Evolutionary conservation across 768 basidiomycete species (phyloP).

Genomic region (Grammothele lineata): DNA sequence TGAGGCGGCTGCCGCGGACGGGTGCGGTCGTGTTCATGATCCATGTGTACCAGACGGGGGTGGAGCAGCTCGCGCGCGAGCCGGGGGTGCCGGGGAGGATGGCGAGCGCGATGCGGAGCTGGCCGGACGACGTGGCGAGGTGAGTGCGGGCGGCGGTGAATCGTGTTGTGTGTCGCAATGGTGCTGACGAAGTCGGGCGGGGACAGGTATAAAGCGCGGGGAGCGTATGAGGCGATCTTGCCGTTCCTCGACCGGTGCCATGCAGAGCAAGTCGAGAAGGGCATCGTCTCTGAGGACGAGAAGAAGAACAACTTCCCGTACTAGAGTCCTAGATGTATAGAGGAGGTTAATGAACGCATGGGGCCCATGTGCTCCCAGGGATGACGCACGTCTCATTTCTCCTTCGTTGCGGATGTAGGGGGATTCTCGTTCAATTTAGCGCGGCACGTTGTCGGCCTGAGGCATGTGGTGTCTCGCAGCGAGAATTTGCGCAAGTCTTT

Average conservation of each 20-base stretch:
- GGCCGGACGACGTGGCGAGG: constrained; percentile 57
- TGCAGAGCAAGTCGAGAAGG: constrained; percentile 26
- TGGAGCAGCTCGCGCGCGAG: constrained; percentile 50
- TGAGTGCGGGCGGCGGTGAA: constrained; percentile 39
- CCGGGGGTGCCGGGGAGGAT: constrained; percentile 56
- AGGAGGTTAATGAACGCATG: too few species aligned
- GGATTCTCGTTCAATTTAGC: too few species aligned
- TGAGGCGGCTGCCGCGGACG: constrained; percentile 57
- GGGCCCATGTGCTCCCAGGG: too few species aligned
- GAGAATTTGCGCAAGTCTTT: too few species aligned
- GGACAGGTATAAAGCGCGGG: constrained; percentile 32
- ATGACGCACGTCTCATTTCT: too few species aligned
- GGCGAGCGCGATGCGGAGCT: constrained; percentile 59
- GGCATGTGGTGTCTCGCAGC: too few species aligned
- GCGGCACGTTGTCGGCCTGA: too few species aligned
- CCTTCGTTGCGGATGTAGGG: too few species aligned
- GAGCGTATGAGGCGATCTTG: constrained; percentile 29
- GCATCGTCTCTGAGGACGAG: constrained; percentile 16
- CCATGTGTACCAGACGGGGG: constrained; percentile 56
- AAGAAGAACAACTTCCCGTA: constrained; percentile 3
- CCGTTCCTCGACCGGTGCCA: constrained; percentile 35
- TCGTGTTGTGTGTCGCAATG: background rate
- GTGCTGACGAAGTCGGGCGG: too few species aligned
- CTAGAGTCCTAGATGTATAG: too few species aligned
- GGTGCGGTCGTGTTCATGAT: constrained; percentile 70